Base-by-base conservation (phyloP, 179 eudicot genomes). In the Heliamphora pulchella region DNA sequence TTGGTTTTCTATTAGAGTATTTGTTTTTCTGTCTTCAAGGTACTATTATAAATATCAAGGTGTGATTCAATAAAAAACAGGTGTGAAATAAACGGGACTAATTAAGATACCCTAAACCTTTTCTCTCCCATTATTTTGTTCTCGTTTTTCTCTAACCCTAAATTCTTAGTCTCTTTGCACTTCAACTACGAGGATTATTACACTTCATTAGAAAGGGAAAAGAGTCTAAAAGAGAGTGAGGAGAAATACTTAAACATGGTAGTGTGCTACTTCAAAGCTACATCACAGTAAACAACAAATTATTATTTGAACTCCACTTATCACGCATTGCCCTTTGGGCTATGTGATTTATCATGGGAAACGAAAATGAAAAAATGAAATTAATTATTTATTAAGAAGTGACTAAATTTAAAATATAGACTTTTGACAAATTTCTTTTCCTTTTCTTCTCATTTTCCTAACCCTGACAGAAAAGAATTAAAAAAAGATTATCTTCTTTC, bases 381-480 rank as follows among this genome's bases (percentile, higher is more conserved):
- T 0, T 31, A 10, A 47, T 66, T 66, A 44, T 17, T 39, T 66
- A 3, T 15, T 10, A 9, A 11, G 2, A 5, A 66, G 70, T 39
- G 3, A 66, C 17, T 66, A 3, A 39, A 5, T 1, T 7, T 8
- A 66, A 17, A 64, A 39, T 46, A 31, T 31, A 31, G 3, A 66
- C 46, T 66, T 66, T 39, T 31, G 10, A 3, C 39, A 41, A 67
- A 67, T 67, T 67, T n/a, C 71, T 67, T 39, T 41, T 48, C 39
- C 5, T 67, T 67, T 67, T 65, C 69, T 67, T 67, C 69, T 65
- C 41, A 65, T 65, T 65, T 65, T 22, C 69, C 69, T 8, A 22
- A 31, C 13, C 0, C 22, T 8, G 31, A 0, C 2, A 65, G 46
- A 65, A 64, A 7, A 39, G 6, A 66, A 15, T 66, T 4, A 31